Evolutionary conservation across 306 rosid species (phyloP).

Genomic region (Spatholobus suberectus): DNA sequence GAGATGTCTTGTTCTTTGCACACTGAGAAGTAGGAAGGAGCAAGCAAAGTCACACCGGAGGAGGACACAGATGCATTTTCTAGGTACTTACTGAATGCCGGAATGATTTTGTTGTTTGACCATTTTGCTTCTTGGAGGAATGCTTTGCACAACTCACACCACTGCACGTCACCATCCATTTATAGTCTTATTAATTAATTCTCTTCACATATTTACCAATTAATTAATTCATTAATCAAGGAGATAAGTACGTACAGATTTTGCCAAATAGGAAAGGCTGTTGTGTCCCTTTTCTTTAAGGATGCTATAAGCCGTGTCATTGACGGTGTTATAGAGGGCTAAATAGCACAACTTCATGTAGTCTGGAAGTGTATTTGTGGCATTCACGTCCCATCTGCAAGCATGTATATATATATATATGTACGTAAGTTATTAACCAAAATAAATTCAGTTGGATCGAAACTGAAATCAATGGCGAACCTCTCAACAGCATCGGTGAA

Average conservation of each 20-base stretch:
- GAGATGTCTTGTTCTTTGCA: slow-evolving; percentile 11
- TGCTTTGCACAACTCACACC: slow-evolving; percentile 54
- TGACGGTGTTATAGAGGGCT: slow-evolving; percentile 53
- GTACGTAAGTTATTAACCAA: background rate
- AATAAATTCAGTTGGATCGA: background rate
- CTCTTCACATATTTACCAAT: background rate
- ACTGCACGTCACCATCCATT: slow-evolving; percentile 10
- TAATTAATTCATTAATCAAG: background rate
- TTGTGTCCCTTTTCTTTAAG: slow-evolving; percentile 42
- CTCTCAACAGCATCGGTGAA: slow-evolving; percentile 52
- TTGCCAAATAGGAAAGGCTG: slow-evolving; percentile 43
- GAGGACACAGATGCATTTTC: slow-evolving; percentile 48
- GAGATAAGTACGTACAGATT: slow-evolving; percentile 33
- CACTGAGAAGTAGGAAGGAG: slow-evolving; percentile 42
- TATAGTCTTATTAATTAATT: background rate
- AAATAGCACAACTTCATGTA: slow-evolving; percentile 57
- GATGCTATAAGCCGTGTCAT: slow-evolving; percentile 42
- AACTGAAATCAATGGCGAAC: background rate
- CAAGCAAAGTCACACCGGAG: slow-evolving; percentile 40
- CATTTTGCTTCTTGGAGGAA: slow-evolving; percentile 53
- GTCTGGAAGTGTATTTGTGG: slow-evolving; percentile 32
- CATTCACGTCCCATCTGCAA: slow-evolving; percentile 52
- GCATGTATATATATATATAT: background rate
- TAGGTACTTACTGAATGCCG: slow-evolving; percentile 41
- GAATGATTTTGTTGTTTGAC: slow-evolving; percentile 37